Base-by-base conservation (phyloP, 2,329 filamentous ascomycete genomes). In the Furcasterigmium sp. region DNA sequence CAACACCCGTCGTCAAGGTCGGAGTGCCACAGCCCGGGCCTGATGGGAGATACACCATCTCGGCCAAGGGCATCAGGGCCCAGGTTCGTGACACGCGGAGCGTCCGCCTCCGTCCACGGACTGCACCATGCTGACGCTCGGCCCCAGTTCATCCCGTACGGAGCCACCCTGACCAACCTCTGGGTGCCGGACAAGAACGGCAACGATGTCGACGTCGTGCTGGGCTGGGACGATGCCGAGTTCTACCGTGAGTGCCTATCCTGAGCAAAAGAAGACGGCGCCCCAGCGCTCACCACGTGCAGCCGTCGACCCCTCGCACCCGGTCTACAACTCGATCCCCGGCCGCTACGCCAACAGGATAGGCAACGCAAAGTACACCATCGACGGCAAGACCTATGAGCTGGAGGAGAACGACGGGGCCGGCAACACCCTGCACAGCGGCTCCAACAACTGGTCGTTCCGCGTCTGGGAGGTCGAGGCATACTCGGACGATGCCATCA, bases 261-360 rank as follows among this genome's bases (percentile, higher is more conserved):
- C 25, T 29, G 26, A 4, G 35, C 29, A n/a, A 35, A 21, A 42
- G 45, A 51, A 34, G 46, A 36, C 19, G 28, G 42, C 42, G 29
- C 14, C 13, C 5, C 3, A 32, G 9, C 14, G 17, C 32, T 35
- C n/a, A 35, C 32, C n/a, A 2, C 15, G 11, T 7, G 39, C 43
- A 70, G 66, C 68, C 45, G 52, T 59, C 50, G 68, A 72, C 51
- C 62, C 67, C 15, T 63, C 69, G 32, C 80, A 83, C 56, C 78
- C 72, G 35, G 77, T 82, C 54, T 76, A 79, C 60, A 81, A 79
- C 56, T 67, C 78, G 58, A 74, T 84, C 23, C 78, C 78, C 6
- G 79, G 77, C 8, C 75, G 80, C 32, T 83, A 84, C 56, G 80
- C 78, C 42, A 82, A 82, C 57, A 74, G 79, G 43, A 82, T 84